Evolutionary conservation across 768 basidiomycete genomes (phyloP), one percentile per base, ranked within the genome.

Genomic region (Paxillus ammoniavirescens): DNA sequence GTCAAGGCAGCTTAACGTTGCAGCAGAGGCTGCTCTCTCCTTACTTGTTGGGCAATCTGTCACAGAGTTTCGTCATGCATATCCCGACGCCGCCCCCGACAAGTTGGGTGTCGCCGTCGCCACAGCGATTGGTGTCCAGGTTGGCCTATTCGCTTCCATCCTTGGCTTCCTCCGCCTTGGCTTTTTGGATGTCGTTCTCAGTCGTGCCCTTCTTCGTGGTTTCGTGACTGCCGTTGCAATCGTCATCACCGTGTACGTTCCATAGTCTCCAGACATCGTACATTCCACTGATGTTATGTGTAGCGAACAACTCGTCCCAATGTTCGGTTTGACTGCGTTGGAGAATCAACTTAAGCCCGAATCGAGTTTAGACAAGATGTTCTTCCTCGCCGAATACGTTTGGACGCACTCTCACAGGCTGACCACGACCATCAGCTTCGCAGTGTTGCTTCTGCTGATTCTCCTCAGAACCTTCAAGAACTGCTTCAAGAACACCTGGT

Each of bases 131-230:
- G 89, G 91, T 0, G 76, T 95, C 37, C 94, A 97, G 77, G 89
- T 86, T 59, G 93, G 93, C 37, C 60, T 95, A 31, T 87, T 97
- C 58, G 87, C 92, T 1, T 93, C 91, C 55, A 67, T 89, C 23
- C 78, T 97, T 30, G 95, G 95, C 3, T 82, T 96, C 61, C 86
- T 95, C 65, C 80, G 93, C 23, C 76, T 98, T 9, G 93, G 94
- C 2, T 96, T 96, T 71, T 83, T 96, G 49, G 95, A 98, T 66
- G 94, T 96, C 12, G 89, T 96, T 5, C 79, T 98, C 28, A 93
- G 91, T 61, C 85, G 93, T 49, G 91, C 93, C 4, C 77, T 96
- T 13, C 77, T 96, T 50, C 81, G 91, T 28, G 94, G 94, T 3
- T 95, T 96, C 65, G 82, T 96, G 42, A 84, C 86, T 1, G 92